A percentile compares a stretch with the other conserved stretches of the same genome.
Conservation (phyloP, 176 grass and related monocot species). For the Bothriochloa decipiens region DNA sequence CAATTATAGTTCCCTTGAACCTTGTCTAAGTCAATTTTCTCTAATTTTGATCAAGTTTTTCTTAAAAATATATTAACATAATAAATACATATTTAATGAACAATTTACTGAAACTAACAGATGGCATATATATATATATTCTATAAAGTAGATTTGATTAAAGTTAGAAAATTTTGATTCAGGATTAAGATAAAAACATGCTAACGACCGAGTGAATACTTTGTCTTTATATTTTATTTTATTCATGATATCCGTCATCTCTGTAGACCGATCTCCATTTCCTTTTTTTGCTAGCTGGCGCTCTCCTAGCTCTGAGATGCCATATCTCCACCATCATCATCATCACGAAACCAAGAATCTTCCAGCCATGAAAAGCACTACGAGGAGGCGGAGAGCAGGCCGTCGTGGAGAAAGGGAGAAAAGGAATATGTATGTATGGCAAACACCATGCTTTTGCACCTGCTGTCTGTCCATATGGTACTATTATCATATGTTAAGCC, state of each 20-base stretch:
- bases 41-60: not conserved
- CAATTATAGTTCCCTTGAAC: not conserved
- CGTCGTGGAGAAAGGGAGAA: not conserved
- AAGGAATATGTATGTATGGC: conserved; percentile 43
- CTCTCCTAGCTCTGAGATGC: conserved; percentile 29
- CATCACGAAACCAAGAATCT: conserved; percentile 40
- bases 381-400: not conserved
- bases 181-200: not conserved
- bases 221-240: not conserved
- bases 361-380: conserved; percentile 56
- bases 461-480: conserved; percentile 29
- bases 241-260: not conserved
- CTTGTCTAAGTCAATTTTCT: not conserved
- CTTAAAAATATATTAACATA: not conserved
- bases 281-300: not conserved
- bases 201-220: not conserved
- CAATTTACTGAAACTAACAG: not conserved
- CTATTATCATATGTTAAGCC: conserved; percentile 60
- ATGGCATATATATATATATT: not conserved
- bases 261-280: not conserved
- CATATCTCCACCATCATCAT: conserved; percentile 32
- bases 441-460: conserved; percentile 9
- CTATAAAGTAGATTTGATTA: not conserved
- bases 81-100: not conserved
- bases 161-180: not conserved